Base-by-base conservation (phyloP, 202 grass and related monocot genomes). In the Dendrocalamus latiflorus region DNA sequence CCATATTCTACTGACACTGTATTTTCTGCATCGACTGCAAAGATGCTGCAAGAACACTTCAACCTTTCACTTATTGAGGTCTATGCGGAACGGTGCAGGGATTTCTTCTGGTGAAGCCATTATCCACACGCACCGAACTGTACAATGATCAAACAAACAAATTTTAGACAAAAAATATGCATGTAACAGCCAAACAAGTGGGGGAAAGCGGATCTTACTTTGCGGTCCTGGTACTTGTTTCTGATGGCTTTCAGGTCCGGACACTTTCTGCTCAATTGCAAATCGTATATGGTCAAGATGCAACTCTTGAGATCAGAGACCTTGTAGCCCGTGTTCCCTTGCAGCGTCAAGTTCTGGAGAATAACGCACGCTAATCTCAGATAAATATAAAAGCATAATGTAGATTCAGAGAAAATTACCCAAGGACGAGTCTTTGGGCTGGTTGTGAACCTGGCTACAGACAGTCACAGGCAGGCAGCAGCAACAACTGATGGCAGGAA, bases 401-500 rank as follows among this genome's bases (percentile, higher is more conserved):
- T 26, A 76, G 24, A 21, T n/a, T 48, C 4, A 9, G 17, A 5
- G 24, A 49, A 11, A 66, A 10, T 54, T 82, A 87, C 91, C 88
- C 85, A 93, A 60, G 91, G 91, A 55, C 20, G 39, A 60, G 62
- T 59, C 62, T 67, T 90, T 61, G 91, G 88, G 43, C 56, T 65
- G 59, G 80, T 66, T 33, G 74, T 90, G 69, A 93, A 85, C 76
- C 85, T 88, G 55, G 88, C 84, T 60, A 88, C 59, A 71, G 90
- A 33, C 30, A 33, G 30, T 33, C 30, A 90, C 34, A 93, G 16
- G 45, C 88, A 73, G 26, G 91, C 85, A 82, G 91, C 91, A 79
- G 88, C 91, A 37, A 72, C 38, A 49, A 76, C 47, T 28, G 91
- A 93, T 59, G 88, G 85, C 43, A 90, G 79, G 57, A 88, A 93